These are phyloP conservation scores for Ophiostoma montium DNA, from an alignment of 2,329 filamentous ascomycete species.

Conservation along the genomic window DNA sequence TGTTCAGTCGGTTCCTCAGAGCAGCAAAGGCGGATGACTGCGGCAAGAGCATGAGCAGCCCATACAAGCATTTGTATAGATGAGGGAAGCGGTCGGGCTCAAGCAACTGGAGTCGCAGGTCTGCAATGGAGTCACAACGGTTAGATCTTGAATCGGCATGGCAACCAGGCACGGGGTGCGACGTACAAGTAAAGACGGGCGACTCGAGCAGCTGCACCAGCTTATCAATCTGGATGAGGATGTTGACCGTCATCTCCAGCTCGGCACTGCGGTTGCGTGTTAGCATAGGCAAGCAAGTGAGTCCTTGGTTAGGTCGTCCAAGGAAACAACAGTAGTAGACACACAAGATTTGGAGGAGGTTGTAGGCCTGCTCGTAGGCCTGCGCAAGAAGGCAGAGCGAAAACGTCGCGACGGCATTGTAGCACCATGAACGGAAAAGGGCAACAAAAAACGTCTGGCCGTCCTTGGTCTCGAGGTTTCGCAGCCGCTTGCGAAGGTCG, in stretches of 20 bases:
- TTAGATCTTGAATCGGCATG: no score
- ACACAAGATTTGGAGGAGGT: slow-evolving; percentile 88
- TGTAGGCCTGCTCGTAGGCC: slow-evolving; percentile 95
- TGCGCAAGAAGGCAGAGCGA: slow-evolving; percentile 90
- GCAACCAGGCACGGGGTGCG: no score
- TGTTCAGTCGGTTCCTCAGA: slow-evolving; percentile 90
- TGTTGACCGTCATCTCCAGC: slow-evolving; percentile 96
- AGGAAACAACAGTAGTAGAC: slow-evolving; percentile 18
- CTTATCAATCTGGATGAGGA: slow-evolving; percentile 97
- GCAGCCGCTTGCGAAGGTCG: slow-evolving; percentile 75
- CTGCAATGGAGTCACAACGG: slow-evolving; percentile 32
- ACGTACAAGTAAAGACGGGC: slow-evolving; percentile 97
- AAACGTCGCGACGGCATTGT: slow-evolving; percentile 95
- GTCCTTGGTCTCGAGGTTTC: slow-evolving; percentile 85
- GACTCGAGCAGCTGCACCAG: slow-evolving; percentile 93
- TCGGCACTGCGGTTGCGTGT: slow-evolving; percentile 52
- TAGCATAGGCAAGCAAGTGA: no score
- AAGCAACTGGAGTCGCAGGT: slow-evolving; percentile 83
- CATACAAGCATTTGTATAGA: slow-evolving; percentile 95
- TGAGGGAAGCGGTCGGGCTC: slow-evolving; percentile 93
- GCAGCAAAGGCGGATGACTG: slow-evolving; percentile 96
- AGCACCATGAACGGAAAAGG: slow-evolving; percentile 93
- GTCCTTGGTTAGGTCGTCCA: background rate
- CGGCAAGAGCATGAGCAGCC: slow-evolving; percentile 92
- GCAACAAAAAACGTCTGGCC: slow-evolving; percentile 92